Conservation (phyloP, 2,329 filamentous ascomycete genomes). For the Aspergillus aculeatinus region DNA sequence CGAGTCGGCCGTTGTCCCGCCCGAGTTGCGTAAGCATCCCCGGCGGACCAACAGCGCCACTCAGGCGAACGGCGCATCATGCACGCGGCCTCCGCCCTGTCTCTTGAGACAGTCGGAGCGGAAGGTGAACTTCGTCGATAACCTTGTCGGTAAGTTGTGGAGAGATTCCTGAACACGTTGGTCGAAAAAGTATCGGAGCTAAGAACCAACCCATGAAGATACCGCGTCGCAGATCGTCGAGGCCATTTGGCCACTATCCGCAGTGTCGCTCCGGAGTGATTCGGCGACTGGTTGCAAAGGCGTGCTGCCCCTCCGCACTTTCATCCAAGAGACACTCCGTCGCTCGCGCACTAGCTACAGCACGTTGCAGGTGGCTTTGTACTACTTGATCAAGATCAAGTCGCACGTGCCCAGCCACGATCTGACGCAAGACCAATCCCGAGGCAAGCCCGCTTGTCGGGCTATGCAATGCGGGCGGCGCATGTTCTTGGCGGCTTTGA, state of each 20-base stretch:
- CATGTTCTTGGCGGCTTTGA: slow-evolving; percentile 94
- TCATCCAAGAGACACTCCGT: slow-evolving; percentile 95
- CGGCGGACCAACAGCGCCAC: slow-evolving; percentile 54
- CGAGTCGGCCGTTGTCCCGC: slow-evolving; percentile 35
- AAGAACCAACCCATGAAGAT: slow-evolving; percentile 58
- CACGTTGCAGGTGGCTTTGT: slow-evolving; percentile 92
- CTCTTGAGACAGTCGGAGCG: slow-evolving; percentile 85
- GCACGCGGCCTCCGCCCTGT: slow-evolving; percentile 66
- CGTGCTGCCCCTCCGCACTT: slow-evolving; percentile 85
- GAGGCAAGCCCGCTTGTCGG: slow-evolving; percentile 69
- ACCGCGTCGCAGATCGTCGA: slow-evolving; percentile 96
- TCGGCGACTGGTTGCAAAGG: slow-evolving; percentile 64
- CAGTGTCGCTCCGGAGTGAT: slow-evolving; percentile 72
- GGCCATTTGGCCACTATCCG: slow-evolving; percentile 92
- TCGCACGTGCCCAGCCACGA: slow-evolving; percentile 79
- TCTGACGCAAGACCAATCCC: slow-evolving; percentile 81
- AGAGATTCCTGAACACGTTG: slow-evolving; percentile 28
- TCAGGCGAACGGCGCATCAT: slow-evolving; percentile 46
- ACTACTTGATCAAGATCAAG: slow-evolving; percentile 94
- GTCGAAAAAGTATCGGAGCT: slow-evolving; percentile 29
- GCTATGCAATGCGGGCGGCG: slow-evolving; percentile 92
- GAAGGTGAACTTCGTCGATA: slow-evolving; percentile 94
- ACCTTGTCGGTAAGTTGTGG: slow-evolving; percentile 84
- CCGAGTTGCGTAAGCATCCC: slow-evolving; percentile 51
- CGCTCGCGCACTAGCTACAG: slow-evolving; percentile 96